phyloP scores from a whole-genome alignment of 192 early-diverging fungal species.

The Podila epigama region DNA sequence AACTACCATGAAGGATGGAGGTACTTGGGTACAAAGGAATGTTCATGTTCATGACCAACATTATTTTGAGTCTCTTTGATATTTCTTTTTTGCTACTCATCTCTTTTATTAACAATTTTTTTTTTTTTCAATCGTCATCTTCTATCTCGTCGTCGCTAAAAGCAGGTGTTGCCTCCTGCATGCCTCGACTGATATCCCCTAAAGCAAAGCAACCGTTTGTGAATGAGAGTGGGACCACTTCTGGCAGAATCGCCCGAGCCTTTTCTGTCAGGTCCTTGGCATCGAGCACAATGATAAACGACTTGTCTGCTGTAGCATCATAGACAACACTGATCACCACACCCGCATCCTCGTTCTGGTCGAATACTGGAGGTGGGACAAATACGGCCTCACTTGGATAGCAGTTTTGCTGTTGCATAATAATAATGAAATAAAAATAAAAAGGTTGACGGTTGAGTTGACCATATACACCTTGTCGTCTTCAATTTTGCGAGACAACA shows the following conservation, averaged over 20 bases:
- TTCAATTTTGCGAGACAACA: too few relatives aligned
- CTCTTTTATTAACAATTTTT: background rate
- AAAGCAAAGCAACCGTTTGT: constrained; percentile 64
- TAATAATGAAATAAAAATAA: background rate
- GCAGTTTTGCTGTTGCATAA: constrained; percentile 62
- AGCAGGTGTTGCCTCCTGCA: constrained; percentile 9
- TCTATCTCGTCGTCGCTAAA: constrained; percentile 12
- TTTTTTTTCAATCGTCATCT: constrained; percentile 9
- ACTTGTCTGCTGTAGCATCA: constrained; percentile 66
- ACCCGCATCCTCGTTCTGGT: constrained; percentile 75
- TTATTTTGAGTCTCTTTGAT: too few relatives aligned
- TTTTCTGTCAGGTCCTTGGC: constrained; percentile 71
- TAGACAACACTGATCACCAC: constrained; percentile 78
- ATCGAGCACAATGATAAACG: constrained; percentile 80
- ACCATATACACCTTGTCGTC: background rate
- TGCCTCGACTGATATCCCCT: constrained; percentile 40
- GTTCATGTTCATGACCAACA: too few relatives aligned
- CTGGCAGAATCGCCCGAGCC: constrained; percentile 69
- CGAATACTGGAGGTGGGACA: constrained; percentile 64
- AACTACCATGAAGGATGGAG: too few relatives aligned
- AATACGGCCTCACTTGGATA: constrained; percentile 85
- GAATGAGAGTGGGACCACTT: constrained; percentile 76
- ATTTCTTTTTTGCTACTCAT: background rate
- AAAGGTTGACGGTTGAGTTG: background rate
- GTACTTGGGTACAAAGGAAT: too few relatives aligned